phyloP scores from a whole-genome alignment of 345 rosid species.

The Euphorbia peplus region DNA sequence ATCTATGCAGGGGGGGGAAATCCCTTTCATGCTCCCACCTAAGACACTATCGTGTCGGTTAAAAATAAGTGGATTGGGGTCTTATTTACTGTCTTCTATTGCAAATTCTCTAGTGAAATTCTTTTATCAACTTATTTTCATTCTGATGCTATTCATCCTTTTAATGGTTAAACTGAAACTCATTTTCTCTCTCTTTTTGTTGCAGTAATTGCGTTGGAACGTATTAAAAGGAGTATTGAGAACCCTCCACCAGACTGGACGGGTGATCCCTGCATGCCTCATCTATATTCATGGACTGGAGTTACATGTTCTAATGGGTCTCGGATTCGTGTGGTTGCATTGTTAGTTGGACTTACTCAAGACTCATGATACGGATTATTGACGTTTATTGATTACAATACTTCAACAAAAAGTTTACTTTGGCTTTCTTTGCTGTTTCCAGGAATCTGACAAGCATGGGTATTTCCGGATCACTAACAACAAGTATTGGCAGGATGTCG shows the following conservation, averaged over 20 bases:
- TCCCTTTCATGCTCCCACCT: too few species aligned
- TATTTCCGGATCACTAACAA: slow-evolving; percentile 66
- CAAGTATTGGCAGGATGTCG: slow-evolving; percentile 53
- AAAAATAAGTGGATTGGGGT: background rate
- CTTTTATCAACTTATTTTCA: background rate
- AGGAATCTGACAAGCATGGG: slow-evolving; percentile 79
- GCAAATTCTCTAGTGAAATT: background rate
- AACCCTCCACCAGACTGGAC: slow-evolving; percentile 76
- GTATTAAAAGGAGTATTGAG: slow-evolving; percentile 40
- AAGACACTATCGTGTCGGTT: too few species aligned
- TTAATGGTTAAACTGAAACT: background rate
- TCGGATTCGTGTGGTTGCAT: slow-evolving; percentile 57
- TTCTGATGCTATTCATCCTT: background rate
- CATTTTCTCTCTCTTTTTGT: slow-evolving; percentile 9
- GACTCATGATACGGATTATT: slow-evolving; percentile 8
- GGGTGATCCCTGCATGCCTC: slow-evolving; percentile 89
- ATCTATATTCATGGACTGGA: slow-evolving; percentile 72
- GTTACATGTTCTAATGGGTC: slow-evolving; percentile 61
- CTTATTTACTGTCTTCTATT: background rate
- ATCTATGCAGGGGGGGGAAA: background rate
- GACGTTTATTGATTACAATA: background rate
- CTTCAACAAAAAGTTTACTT: slow-evolving; percentile 4
- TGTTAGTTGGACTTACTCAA: slow-evolving; percentile 51
- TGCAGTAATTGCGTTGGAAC: slow-evolving; percentile 58
- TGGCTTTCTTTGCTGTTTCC: slow-evolving; percentile 22